Conservation (phyloP, 2,329 filamentous ascomycete genomes). For the Achaetomium macrosporum region DNA sequence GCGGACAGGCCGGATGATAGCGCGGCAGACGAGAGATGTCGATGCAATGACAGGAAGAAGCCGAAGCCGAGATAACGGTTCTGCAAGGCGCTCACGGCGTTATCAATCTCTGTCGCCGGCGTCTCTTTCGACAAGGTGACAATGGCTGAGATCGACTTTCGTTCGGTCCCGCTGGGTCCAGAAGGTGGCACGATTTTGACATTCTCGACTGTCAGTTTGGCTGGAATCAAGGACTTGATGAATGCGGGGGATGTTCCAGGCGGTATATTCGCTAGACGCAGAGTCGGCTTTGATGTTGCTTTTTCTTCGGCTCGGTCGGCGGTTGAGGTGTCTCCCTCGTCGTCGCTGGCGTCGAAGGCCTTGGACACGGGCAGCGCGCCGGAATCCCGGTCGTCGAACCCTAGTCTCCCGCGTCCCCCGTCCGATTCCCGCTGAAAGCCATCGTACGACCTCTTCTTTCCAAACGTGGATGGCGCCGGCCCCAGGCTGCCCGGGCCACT, state of each 20-base stretch:
- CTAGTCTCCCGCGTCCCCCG: slow-evolving; percentile 31
- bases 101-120: slow-evolving; percentile 75
- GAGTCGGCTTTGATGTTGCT: slow-evolving; percentile 55
- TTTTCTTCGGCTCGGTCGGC: slow-evolving; percentile 50
- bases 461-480: slow-evolving; percentile 43
- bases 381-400: slow-evolving; percentile 36
- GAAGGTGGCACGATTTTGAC: slow-evolving; percentile 62
- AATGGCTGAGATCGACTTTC: slow-evolving; percentile 70
- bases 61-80: slow-evolving; percentile 82
- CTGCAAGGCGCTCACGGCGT: slow-evolving; percentile 69
- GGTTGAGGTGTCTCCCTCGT: slow-evolving; percentile 42
- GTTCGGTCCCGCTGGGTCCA: slow-evolving; percentile 50
- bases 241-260: slow-evolving; percentile 54
- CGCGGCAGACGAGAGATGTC: slow-evolving; percentile 77
- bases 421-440: slow-evolving; percentile 34
- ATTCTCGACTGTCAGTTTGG: slow-evolving; percentile 60
- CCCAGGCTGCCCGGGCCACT: slow-evolving; percentile 60
- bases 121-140: slow-evolving; percentile 77
- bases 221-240: slow-evolving; percentile 54
- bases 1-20: slow-evolving; percentile 34
- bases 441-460: slow-evolving; percentile 50
- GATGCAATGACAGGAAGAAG: slow-evolving; percentile 71
- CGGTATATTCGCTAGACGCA: slow-evolving; percentile 56
- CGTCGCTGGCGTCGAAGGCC: slow-evolving; percentile 65
- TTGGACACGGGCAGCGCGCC: slow-evolving; percentile 57